Conservation (phyloP, 805 yeast species). For the Lipomyces yamanashiensis region DNA sequence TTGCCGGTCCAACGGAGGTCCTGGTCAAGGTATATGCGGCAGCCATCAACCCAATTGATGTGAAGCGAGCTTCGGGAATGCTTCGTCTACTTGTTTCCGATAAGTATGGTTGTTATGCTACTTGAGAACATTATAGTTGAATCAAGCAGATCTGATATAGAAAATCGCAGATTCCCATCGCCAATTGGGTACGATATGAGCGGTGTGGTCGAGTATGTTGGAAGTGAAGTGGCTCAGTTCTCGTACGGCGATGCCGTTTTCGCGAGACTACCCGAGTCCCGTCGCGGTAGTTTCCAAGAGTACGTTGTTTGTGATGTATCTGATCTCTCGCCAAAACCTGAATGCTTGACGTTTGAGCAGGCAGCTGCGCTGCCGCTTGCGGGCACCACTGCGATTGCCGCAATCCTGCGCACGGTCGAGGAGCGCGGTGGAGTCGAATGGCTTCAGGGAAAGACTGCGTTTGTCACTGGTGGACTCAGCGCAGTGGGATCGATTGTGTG, state of each 20-base stretch:
- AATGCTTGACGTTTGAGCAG: slow-evolving; percentile 30
- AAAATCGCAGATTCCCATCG: slow-evolving; percentile 18
- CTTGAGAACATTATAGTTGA: background rate
- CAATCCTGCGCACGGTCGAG: slow-evolving; percentile 7
- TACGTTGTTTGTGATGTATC: slow-evolving; percentile 16
- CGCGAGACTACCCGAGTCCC: slow-evolving; percentile 10
- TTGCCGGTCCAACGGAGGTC: slow-evolving; percentile 32
- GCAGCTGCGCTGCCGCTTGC: slow-evolving; percentile 38
- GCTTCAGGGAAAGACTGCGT: slow-evolving; percentile 31
- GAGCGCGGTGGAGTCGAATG: background rate
- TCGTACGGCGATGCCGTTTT: slow-evolving; percentile 37
- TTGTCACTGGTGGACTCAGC: slow-evolving; percentile 34
- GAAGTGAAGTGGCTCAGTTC: slow-evolving; percentile 28
- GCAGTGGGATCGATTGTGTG: slow-evolving; percentile 35
- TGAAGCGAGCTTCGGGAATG: slow-evolving; percentile 32
- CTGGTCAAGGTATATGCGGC: slow-evolving; percentile 33
- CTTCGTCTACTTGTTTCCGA: slow-evolving; percentile 15
- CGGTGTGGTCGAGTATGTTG: slow-evolving; percentile 36
- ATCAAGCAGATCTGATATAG: background rate
- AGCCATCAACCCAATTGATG: slow-evolving; percentile 37
- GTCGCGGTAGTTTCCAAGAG: slow-evolving; percentile 28
- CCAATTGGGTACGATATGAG: slow-evolving; percentile 36
- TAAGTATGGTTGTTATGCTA: slow-evolving; percentile 1
- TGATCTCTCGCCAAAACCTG: slow-evolving; percentile 30
- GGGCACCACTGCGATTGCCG: slow-evolving; percentile 31